phyloP scores from a whole-genome alignment of 352 stramenopile species.

The Pythium pyrilobum region DNA sequence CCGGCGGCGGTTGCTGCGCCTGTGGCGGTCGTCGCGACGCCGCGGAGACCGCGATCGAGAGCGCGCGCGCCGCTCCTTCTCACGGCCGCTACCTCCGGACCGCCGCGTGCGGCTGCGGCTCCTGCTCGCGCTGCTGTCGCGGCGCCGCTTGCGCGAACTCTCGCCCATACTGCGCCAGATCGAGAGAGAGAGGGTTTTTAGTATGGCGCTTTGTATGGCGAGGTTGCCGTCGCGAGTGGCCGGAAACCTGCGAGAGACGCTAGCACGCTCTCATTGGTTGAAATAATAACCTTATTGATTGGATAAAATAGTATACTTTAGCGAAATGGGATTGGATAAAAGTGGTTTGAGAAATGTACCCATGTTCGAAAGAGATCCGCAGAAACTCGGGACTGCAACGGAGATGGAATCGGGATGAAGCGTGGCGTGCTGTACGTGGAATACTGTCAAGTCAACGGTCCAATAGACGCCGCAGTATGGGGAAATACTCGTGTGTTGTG shows the following conservation, averaged over 20 bases:
- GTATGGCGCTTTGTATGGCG: slow-evolving; percentile 16
- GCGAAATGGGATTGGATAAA: slow-evolving; percentile 13
- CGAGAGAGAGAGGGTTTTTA: background rate
- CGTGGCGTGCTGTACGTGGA: no score
- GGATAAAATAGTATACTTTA: slow-evolving; percentile 3
- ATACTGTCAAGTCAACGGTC: no score
- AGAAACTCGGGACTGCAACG: no score
- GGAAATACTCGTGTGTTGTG: no score
- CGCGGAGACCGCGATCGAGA: slow-evolving; percentile 1
- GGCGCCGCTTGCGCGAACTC: slow-evolving; percentile 31
- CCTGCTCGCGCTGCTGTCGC: slow-evolving; percentile 15
- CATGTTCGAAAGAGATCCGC: background rate
- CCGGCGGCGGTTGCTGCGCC: slow-evolving; percentile 10
- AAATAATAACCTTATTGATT: slow-evolving; percentile 9
- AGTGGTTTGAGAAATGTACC: slow-evolving; percentile 2
- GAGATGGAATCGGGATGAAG: no score
- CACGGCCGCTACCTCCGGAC: slow-evolving; percentile 6
- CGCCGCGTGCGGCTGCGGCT: slow-evolving; percentile 17
- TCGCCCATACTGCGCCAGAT: slow-evolving; percentile 20
- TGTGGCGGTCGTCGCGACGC: slow-evolving; percentile 11
- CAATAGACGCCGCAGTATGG: no score
- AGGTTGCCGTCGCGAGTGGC: background rate
- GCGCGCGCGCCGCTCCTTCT: slow-evolving; percentile 12
- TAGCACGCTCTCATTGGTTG: no score
- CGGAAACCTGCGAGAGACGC: no score